Evolutionary conservation across 2,329 filamentous ascomycete genomes (phyloP), one percentile per base, ranked within the genome.

Genomic region (Mycocentrospora acerina): DNA sequence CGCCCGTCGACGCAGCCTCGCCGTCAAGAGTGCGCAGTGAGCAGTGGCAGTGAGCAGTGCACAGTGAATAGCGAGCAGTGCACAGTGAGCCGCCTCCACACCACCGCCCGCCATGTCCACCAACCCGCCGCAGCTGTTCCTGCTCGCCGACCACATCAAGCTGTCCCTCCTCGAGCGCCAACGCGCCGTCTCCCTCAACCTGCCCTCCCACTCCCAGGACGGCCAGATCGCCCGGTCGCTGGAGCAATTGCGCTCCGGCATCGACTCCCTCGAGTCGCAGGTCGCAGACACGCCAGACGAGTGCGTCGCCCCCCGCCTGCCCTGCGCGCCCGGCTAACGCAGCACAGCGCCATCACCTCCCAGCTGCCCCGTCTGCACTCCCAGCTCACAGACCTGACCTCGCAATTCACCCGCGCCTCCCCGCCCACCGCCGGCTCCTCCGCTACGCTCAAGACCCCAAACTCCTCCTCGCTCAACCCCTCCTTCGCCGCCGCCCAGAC

Each of bases 91-190:
- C n/a, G n/a, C n/a, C n/a, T n/a, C 35, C 40, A 30, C 19, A 9
- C 9, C 33, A 29, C 34, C 27, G 3, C 40, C 33, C 47, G 37
- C 53, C 43, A 67, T 66, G 59, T 57, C 62, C 37, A 67, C 66
- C 56, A 80, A 77, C 53, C 75, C 80, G 33, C 77, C 78, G 11
- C 90, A 96, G 69, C 84, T 97, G 53, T 89, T 90, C 66, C 85
- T 97, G 37, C 82, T 97, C 41, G 89, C 90, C 60, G 93, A 98
- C 72, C 91, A 97, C 70, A 88, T 97, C 76, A 96, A 97, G 71
- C 81, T 97, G 46, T 95, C 90, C 11, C 79, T 98, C 12, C 82
- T 97, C 17, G 93, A 97, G 73, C 83, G 91, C 42, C 85, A 95
- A 71, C 84, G 91, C 42, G 89, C 90, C 32, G 82, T 88, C 57